Conservation (phyloP, 2,329 filamentous ascomycete species). For the Phialophora chinensis region DNA sequence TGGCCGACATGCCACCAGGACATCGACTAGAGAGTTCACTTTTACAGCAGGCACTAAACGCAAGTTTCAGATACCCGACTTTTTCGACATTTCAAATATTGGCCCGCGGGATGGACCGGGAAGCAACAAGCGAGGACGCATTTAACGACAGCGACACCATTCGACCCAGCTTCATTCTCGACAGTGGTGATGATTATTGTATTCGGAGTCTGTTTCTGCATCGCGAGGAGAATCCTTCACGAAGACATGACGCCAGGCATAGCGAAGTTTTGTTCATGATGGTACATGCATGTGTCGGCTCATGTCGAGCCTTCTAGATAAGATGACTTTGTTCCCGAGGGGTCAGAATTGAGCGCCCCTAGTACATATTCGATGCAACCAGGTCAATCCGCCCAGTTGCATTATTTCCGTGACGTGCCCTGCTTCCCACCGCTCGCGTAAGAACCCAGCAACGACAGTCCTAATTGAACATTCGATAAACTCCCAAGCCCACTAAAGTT, state of each 20-base stretch:
- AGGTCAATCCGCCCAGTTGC: neutral
- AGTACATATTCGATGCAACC: slow-evolving; percentile 7
- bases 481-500: slow-evolving; percentile 70
- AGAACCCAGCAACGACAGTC: neutral
- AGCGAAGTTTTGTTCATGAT: slow-evolving; percentile 32
- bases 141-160: slow-evolving; percentile 40
- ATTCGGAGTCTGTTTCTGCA: slow-evolving; percentile 5
- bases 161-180: slow-evolving; percentile 14
- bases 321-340: slow-evolving; percentile 2
- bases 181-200: slow-evolving; percentile 7
- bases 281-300: slow-evolving; percentile 23
- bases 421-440: neutral
- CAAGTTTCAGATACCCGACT: slow-evolving; percentile 55
- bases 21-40: slow-evolving; percentile 48
- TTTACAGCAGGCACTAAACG: slow-evolving; percentile 54
- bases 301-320: slow-evolving; percentile 19
- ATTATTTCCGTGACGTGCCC: neutral
- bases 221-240: slow-evolving; percentile 22
- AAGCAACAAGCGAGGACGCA: slow-evolving; percentile 52
- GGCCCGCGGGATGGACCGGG: slow-evolving; percentile 49
- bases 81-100: slow-evolving; percentile 57
- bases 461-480: slow-evolving; percentile 70
- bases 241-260: slow-evolving; percentile 36
- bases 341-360: slow-evolving; percentile 3
- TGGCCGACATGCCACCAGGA: slow-evolving; percentile 46